phyloP scores from a whole-genome alignment of 1,284 basidiomycete species.

The Heterobasidion annosum region DNA sequence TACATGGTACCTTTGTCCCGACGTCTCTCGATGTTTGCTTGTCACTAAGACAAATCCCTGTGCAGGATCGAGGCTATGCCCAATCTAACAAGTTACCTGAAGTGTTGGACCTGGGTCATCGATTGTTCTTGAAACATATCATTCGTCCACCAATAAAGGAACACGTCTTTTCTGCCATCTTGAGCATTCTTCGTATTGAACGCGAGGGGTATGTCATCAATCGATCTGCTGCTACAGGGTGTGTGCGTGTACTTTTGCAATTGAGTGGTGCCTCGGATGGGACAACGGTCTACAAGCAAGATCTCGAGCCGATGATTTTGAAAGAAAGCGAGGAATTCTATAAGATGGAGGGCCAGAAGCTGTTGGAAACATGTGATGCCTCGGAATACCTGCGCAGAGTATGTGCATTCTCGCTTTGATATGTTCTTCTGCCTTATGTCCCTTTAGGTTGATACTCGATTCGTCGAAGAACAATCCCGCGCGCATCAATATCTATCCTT shows the following conservation, averaged over 20 bases:
- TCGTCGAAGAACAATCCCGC: slow-evolving; percentile 81
- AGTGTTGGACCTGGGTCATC: slow-evolving; percentile 78
- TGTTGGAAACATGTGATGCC: slow-evolving; percentile 74
- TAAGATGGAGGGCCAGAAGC: slow-evolving; percentile 59
- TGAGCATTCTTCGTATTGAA: slow-evolving; percentile 86
- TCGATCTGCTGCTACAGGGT: slow-evolving; percentile 84
- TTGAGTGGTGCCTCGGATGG: slow-evolving; percentile 46
- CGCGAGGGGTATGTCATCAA: slow-evolving; percentile 90
- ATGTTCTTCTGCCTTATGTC: not conserved
- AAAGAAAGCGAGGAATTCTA: slow-evolving; percentile 80
- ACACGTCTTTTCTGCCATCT: slow-evolving; percentile 75
- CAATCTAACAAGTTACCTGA: slow-evolving; percentile 63
- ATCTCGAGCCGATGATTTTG: slow-evolving; percentile 83
- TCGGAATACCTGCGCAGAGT: slow-evolving; percentile 79
- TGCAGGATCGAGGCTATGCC: slow-evolving; percentile 84
- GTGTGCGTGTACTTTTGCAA: slow-evolving; percentile 79
- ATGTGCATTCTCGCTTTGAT: slow-evolving; percentile 4
- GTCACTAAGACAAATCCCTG: slow-evolving; percentile 5
- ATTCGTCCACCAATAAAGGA: slow-evolving; percentile 78
- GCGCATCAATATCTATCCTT: slow-evolving; percentile 86
- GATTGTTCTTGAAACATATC: slow-evolving; percentile 82
- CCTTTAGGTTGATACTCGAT: slow-evolving; percentile 71
- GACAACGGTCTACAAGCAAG: slow-evolving; percentile 72
- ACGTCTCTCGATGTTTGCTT: not conserved
- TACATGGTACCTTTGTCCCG: slow-evolving; percentile 75